Conservation (phyloP, 129 eudicot species). For the Tagetes erecta region DNA sequence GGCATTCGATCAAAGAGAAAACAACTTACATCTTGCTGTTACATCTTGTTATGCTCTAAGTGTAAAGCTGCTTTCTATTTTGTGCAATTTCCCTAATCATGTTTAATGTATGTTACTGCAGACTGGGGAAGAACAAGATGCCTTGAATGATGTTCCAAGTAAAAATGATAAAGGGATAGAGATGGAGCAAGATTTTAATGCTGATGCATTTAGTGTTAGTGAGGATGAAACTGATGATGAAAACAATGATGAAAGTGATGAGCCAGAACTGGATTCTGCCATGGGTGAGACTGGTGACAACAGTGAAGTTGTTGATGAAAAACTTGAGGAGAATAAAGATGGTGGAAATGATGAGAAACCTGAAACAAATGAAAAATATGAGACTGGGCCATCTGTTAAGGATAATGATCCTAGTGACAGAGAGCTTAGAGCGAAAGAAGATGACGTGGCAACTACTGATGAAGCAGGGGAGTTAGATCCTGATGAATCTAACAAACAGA, state of each 20-base stretch:
- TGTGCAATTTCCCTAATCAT: not conserved
- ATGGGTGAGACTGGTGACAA: slow-evolving; percentile 72
- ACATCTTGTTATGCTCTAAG: not conserved
- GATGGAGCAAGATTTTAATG: slow-evolving; percentile 85
- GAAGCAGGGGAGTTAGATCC: slow-evolving; percentile 45
- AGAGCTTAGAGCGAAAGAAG: slow-evolving; percentile 89
- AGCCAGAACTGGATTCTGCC: slow-evolving; percentile 60
- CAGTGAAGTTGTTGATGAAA: slow-evolving; percentile 75
- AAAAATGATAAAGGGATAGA: slow-evolving; percentile 80
- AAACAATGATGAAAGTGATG: slow-evolving; percentile 49
- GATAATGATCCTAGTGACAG: slow-evolving; percentile 51
- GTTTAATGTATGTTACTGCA: slow-evolving; percentile 29
- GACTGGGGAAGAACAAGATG: slow-evolving; percentile 62
- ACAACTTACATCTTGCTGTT: not conserved
- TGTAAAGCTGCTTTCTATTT: not conserved
- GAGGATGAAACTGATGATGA: slow-evolving; percentile 78
- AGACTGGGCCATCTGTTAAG: slow-evolving; percentile 66
- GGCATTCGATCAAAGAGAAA: not conserved
- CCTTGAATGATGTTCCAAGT: slow-evolving; percentile 47
- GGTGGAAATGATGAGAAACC: slow-evolving; percentile 52
- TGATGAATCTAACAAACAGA: slow-evolving; percentile 43
- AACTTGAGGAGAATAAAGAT: slow-evolving; percentile 58
- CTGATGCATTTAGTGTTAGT: slow-evolving; percentile 60
- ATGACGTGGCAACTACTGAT: slow-evolving; percentile 42
- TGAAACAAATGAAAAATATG: slow-evolving; percentile 59